phyloP scores from a whole-genome alignment of 2,329 filamentous ascomycete species.

The Periconia sp. region DNA sequence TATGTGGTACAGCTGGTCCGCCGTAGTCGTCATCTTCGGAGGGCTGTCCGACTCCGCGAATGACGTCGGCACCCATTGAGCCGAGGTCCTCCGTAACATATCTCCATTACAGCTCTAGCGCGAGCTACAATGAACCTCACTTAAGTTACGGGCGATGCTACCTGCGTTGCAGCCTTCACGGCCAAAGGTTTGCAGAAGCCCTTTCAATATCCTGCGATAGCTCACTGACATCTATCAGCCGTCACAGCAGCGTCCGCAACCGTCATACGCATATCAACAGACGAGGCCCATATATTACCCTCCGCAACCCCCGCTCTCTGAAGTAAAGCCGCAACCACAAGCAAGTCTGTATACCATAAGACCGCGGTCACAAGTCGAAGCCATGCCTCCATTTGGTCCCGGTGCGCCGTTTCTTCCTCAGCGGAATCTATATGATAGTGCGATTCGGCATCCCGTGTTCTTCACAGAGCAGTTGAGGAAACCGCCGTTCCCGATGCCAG shows the following conservation, averaged over 20 bases:
- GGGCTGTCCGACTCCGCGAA: constrained; percentile 29
- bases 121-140: constrained; percentile 14
- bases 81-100: constrained; percentile 26
- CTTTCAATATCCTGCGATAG: no score
- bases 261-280: constrained; percentile 33
- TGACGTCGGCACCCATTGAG: constrained; percentile 29
- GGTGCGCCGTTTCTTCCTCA: constrained; percentile 24
- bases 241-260: constrained; percentile 25
- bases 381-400: constrained; percentile 51
- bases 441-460: constrained; percentile 75
- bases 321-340: constrained; percentile 5
- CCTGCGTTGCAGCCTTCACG: constrained; percentile 47
- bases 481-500: constrained; percentile 55
- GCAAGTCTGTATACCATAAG: constrained; percentile 10
- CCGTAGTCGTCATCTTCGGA: constrained; percentile 21
- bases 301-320: background rate
- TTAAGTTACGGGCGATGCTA: constrained; percentile 38
- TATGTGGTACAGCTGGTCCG: constrained; percentile 9
- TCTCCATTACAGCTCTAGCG: constrained; percentile 5
- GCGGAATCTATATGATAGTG: constrained; percentile 57
- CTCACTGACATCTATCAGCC: constrained; percentile 24
- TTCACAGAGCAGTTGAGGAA: constrained; percentile 70
- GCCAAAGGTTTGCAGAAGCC: constrained; percentile 51
- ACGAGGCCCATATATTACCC: background rate
- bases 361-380: constrained; percentile 56